A percentile compares a stretch with the other conserved stretches of the same genome.
Conservation (phyloP, 139 green algal genomes). For the Pedinophyceae sp. region DNA sequence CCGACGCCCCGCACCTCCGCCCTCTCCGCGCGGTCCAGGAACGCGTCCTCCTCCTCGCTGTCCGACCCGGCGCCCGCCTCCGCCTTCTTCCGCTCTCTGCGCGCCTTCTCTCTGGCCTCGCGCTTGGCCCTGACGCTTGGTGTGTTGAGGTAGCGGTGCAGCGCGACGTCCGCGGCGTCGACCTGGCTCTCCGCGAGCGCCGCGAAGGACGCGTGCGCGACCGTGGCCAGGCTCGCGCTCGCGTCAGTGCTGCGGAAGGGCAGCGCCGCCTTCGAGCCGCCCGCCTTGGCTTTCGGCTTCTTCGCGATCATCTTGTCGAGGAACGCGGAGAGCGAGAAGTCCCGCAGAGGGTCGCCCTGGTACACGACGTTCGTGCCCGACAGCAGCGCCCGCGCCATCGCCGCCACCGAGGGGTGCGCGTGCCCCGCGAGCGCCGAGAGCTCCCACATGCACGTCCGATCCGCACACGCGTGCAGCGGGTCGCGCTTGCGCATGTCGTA, state of each 20-base stretch:
- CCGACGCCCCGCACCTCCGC: neutral
- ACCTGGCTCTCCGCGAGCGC: constrained; percentile 46
- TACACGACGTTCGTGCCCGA: constrained; percentile 43
- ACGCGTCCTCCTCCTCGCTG: neutral
- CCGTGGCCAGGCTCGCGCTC: constrained; percentile 3
- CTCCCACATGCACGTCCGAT: constrained; percentile 77
- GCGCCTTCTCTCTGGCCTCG: neutral
- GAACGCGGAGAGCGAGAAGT: constrained; percentile 68
- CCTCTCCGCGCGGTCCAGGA: neutral
- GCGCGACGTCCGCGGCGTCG: constrained; percentile 31
- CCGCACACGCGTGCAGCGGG: constrained; percentile 49
- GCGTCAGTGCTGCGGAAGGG: neutral
- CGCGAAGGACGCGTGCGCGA: constrained; percentile 42
- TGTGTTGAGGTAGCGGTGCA: constrained; percentile 2
- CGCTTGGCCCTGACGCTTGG: constrained; percentile 16
- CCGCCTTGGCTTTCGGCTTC: constrained; percentile 53
- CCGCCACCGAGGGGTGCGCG: constrained; percentile 67
- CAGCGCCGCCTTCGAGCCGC: neutral
- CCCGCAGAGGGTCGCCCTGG: constrained; percentile 69
- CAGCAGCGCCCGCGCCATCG: constrained; percentile 72
- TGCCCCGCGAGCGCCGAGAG: constrained; percentile 58
- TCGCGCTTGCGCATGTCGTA: constrained; percentile 80
- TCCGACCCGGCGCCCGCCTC: constrained; percentile 8
- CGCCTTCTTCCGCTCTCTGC: constrained; percentile 6
- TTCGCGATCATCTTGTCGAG: constrained; percentile 88